Conservation (phyloP, 257 asterid genomes). For the Nyctanthes arbortristis region DNA sequence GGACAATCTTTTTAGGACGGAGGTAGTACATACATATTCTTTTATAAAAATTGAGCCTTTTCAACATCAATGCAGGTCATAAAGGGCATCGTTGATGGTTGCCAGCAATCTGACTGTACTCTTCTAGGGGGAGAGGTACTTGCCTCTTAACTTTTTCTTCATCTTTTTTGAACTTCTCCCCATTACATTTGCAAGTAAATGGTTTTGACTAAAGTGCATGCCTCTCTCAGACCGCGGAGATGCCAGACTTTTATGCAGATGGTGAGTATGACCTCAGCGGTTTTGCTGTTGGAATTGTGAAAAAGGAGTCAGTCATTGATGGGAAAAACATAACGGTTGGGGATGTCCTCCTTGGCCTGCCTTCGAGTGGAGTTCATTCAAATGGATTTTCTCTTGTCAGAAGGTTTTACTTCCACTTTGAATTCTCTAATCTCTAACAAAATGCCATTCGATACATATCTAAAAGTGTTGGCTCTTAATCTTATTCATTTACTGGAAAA, state of each 20-base stretch:
- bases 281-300: conserved; percentile 86
- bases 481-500: too few species aligned
- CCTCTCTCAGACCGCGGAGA: conserved; percentile 89
- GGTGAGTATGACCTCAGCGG: conserved; percentile 98
- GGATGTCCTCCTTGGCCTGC: conserved; percentile 84
- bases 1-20: too few species aligned
- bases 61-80: conserved; percentile 84
- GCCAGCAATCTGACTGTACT: conserved; percentile 80
- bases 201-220: conserved; percentile 7
- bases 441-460: too few species aligned
- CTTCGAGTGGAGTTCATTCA: conserved; percentile 97
- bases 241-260: conserved; percentile 91
- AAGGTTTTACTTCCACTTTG: conserved; percentile 45
- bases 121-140: conserved; percentile 98
- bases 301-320: conserved; percentile 74
- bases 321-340: conserved; percentile 74
- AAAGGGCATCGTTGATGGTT: conserved; percentile 91
- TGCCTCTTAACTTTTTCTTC: not conserved
- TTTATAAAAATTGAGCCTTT: too few species aligned
- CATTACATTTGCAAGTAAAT: not conserved
- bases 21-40: too few species aligned
- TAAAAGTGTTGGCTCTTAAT: too few species aligned
- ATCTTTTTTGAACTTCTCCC: not conserved
- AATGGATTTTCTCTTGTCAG: conserved; percentile 91
- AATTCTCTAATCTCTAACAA: too few species aligned